Evolutionary conservation across 1,284 basidiomycete species (phyloP).

Genomic region (Ganoderma leucocontextum): DNA sequence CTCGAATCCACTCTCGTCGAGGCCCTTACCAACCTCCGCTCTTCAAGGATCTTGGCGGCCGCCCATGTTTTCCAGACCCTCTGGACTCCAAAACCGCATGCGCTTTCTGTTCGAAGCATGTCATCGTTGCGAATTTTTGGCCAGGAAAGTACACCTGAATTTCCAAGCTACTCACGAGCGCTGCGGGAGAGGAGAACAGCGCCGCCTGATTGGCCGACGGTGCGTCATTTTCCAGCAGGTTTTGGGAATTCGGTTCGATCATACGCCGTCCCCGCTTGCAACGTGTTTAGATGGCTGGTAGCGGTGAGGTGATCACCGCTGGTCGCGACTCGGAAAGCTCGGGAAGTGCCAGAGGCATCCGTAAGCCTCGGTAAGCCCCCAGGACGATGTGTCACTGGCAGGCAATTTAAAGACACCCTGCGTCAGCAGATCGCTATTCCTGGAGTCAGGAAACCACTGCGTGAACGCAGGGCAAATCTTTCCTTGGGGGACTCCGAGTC

Average conservation of each 20-base stretch:
- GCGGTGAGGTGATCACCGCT: neutral
- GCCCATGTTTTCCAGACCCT: constrained; percentile 1
- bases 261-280: neutral
- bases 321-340: neutral
- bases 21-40: neutral
- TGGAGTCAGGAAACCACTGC: neutral
- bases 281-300: neutral
- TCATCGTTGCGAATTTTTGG: neutral
- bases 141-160: neutral
- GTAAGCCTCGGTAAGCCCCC: neutral
- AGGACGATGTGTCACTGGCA: neutral
- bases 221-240: neutral
- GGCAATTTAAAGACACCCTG: neutral
- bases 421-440: constrained; percentile 1
- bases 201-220: neutral
- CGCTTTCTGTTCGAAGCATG: neutral
- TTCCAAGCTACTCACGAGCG: neutral
- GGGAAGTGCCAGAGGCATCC: neutral
- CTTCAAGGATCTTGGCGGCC: neutral
- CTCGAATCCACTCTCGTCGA: neutral
- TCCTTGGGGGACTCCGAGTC: neutral
- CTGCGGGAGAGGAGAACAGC: neutral
- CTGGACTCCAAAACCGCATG: neutral
- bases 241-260: constrained; percentile 1
- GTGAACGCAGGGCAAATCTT: neutral